Evolutionary conservation across 2,329 filamentous ascomycete genomes (phyloP).

Genomic region (Trichoderma semiorbis): DNA sequence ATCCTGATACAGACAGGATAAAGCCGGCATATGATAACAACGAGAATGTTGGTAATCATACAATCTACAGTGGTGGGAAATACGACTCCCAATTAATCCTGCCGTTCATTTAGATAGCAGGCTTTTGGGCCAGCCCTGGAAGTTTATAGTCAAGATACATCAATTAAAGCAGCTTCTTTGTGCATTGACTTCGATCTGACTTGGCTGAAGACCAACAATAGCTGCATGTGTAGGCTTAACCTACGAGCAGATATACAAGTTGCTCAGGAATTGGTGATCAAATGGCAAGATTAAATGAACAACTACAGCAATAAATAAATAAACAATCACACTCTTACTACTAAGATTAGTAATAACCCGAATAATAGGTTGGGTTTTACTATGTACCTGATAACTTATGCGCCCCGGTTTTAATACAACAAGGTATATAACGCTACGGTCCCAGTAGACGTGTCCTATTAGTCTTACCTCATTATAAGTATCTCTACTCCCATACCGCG

Average conservation of each 20-base stretch:
- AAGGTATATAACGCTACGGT: too few relatives aligned
- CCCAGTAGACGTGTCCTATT: too few relatives aligned
- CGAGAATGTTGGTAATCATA: neutral
- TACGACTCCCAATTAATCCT: neutral
- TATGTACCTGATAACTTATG: too few relatives aligned
- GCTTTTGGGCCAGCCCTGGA: neutral
- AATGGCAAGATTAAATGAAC: neutral
- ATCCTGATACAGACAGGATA: neutral
- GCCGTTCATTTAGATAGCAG: neutral
- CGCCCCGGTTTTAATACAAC: too few relatives aligned
- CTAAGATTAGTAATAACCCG: neutral
- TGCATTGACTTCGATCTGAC: neutral
- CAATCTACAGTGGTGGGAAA: neutral
- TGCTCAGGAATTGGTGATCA: neutral
- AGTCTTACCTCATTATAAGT: too few relatives aligned
- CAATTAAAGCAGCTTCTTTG: neutral
- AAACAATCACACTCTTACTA: neutral
- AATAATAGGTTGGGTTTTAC: too few relatives aligned
- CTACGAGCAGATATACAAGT: neutral
- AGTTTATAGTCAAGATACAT: neutral
- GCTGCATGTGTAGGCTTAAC: neutral
- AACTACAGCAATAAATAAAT: neutral
- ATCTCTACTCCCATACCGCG: neutral
- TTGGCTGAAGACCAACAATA: neutral
- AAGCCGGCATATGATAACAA: neutral